Conservation (phyloP, 768 basidiomycete species). For the Agrocybe chaxingu region DNA sequence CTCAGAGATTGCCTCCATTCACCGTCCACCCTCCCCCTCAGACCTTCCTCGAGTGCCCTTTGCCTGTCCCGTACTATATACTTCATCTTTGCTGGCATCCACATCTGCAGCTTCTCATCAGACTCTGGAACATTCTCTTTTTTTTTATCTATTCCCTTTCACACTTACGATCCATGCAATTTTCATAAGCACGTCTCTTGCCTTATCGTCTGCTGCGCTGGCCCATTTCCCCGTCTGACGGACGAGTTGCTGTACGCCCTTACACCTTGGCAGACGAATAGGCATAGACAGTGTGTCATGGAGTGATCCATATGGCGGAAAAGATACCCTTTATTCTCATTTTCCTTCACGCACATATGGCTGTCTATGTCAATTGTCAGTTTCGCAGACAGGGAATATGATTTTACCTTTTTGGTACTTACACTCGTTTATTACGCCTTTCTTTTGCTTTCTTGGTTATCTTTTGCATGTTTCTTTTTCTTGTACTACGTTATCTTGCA, state of each 20-base stretch:
- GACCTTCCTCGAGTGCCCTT: background rate
- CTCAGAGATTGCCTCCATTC: background rate
- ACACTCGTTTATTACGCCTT: constrained; percentile 1
- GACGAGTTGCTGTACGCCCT: constrained; percentile 5
- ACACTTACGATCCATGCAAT: background rate
- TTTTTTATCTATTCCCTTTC: constrained; percentile 7
- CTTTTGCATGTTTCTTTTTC: background rate
- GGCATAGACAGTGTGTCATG: constrained; percentile 2
- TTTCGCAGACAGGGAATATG: background rate
- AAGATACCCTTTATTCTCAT: too few relatives aligned
- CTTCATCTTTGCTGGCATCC: constrained; percentile 7
- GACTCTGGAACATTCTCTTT: constrained; percentile 3
- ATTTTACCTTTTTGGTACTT: constrained; percentile 2
- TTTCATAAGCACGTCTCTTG: background rate
- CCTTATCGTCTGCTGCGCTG: background rate
- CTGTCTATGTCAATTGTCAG: too few relatives aligned
- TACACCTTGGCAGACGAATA: constrained; percentile 7
- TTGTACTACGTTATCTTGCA: constrained; percentile 6
- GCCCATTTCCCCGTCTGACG: background rate
- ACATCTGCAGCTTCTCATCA: constrained; percentile 4
- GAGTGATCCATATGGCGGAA: background rate
- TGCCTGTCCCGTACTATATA: background rate
- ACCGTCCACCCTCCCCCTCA: background rate
- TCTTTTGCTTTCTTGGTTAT: background rate
- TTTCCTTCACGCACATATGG: too few relatives aligned